Conservation (phyloP, 2,329 filamentous ascomycete genomes). For the Epichloe hybrida region DNA sequence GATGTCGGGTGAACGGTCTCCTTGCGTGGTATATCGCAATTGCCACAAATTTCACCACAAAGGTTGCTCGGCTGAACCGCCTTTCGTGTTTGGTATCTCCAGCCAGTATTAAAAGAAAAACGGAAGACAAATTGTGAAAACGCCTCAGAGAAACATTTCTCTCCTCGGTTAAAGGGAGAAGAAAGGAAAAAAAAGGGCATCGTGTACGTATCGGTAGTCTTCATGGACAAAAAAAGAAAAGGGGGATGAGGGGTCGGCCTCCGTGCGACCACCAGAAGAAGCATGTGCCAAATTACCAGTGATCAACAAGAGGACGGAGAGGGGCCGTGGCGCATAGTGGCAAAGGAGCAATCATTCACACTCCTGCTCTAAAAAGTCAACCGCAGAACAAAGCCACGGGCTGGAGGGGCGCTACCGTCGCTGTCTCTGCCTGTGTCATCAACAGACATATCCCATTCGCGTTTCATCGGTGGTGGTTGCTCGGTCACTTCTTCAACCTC, state of each 20-base stretch:
- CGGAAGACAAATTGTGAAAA: not conserved
- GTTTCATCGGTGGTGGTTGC: conserved; percentile 24
- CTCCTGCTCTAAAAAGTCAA: conserved; percentile 8
- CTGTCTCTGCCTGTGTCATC: conserved; percentile 27
- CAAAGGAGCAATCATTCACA: not conserved
- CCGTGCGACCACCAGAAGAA: not conserved
- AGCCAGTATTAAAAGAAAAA: not conserved
- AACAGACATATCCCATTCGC: conserved; percentile 49
- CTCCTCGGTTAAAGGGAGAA: not conserved
- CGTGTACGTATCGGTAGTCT: not conserved
- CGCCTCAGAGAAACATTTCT: not conserved
- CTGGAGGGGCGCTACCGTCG: conserved; percentile 8
- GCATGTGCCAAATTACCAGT: not conserved
- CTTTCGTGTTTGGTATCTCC: conserved; percentile 4
- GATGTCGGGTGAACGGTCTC: not conserved
- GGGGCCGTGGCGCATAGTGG: no score
- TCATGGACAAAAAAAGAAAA: not conserved
- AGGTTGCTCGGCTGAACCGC: not conserved
- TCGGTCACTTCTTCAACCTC: conserved; percentile 43
- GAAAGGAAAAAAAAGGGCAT: not conserved
- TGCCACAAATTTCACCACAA: not conserved
- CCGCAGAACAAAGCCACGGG: conserved; percentile 8
- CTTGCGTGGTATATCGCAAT: conserved; percentile 1
- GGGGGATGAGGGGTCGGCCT: not conserved
- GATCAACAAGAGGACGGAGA: not conserved